A percentile compares a stretch with the other conserved stretches of the same genome.
These are phyloP conservation scores for Pichia nanzhaoensis DNA, from an alignment of 805 yeast species.

Conservation along the genomic window DNA sequence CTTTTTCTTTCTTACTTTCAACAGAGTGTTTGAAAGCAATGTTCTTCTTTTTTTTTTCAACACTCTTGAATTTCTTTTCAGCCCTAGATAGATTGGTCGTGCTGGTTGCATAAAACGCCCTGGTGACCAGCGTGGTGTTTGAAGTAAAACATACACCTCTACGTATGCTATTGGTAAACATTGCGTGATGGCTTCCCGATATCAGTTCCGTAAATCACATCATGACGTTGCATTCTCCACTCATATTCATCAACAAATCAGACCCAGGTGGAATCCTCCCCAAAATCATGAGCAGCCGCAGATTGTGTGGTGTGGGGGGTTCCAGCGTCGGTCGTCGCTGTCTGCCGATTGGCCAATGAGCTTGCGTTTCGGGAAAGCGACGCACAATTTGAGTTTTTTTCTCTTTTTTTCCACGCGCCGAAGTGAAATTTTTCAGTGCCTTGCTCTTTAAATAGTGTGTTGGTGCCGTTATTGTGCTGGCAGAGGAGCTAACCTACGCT, in stretches of 20 bases:
- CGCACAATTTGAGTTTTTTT: slow-evolving; percentile 9
- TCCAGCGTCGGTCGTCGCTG: slow-evolving; percentile 5
- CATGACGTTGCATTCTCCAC: too few species aligned
- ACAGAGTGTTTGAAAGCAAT: slow-evolving; percentile 21
- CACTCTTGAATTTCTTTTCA: slow-evolving; percentile 12
- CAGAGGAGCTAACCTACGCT: too few species aligned
- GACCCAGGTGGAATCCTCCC: neutral
- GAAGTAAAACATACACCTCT: neutral
- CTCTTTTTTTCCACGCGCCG: too few species aligned
- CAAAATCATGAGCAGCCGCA: neutral
- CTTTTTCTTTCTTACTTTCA: slow-evolving; percentile 27
- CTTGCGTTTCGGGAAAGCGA: neutral
- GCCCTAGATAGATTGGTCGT: slow-evolving; percentile 12
- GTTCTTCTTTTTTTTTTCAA: slow-evolving; percentile 26
- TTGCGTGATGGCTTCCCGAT: neutral
- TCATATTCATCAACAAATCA: too few species aligned
- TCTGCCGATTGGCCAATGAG: neutral
- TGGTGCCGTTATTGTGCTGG: neutral
- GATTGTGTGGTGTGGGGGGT: slow-evolving; percentile 11
- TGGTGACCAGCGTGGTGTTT: neutral
- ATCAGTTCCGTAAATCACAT: too few species aligned
- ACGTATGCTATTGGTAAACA: neutral
- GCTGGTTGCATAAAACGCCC: slow-evolving; percentile 7
- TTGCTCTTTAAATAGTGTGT: neutral
- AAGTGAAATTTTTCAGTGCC: too few species aligned